phyloP scores from a whole-genome alignment of 2,329 filamentous ascomycete species.

The Colletotrichum godetiae region DNA sequence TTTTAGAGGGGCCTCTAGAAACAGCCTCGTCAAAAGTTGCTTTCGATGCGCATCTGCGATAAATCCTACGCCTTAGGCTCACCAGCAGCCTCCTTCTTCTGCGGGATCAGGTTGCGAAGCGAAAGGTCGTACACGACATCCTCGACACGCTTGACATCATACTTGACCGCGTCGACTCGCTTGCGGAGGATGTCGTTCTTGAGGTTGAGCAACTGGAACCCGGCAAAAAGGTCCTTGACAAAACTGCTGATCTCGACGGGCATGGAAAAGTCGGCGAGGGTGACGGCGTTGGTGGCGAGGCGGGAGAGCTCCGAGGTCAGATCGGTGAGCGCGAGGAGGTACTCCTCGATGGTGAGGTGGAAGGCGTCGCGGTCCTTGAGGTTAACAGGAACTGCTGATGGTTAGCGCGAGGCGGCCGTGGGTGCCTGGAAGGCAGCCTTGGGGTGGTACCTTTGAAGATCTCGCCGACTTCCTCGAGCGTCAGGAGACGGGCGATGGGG shows the following conservation, averaged over 20 bases:
- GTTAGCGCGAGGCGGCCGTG: not conserved
- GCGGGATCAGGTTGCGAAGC: slow-evolving; percentile 81
- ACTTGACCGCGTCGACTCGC: slow-evolving; percentile 93
- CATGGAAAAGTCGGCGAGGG: slow-evolving; percentile 86
- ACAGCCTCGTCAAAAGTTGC: no score
- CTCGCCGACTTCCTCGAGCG: slow-evolving; percentile 86
- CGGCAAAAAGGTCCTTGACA: slow-evolving; percentile 94
- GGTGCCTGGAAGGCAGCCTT: not conserved
- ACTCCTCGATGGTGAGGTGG: slow-evolving; percentile 97
- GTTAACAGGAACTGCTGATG: slow-evolving; percentile 81
- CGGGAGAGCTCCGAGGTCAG: slow-evolving; percentile 92
- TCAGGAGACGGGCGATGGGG: slow-evolving; percentile 76
- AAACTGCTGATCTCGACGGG: slow-evolving; percentile 91
- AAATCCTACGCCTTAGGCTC: not conserved
- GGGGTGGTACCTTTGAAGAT: slow-evolving; percentile 73
- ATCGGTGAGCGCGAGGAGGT: slow-evolving; percentile 87
- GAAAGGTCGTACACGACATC: slow-evolving; percentile 97
- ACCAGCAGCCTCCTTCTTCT: slow-evolving; percentile 19
- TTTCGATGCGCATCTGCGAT: not conserved
- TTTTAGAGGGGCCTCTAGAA: not conserved
- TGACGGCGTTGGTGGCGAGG: slow-evolving; percentile 94
- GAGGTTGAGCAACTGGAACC: slow-evolving; percentile 96
- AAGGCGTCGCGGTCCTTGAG: slow-evolving; percentile 90
- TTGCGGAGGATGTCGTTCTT: slow-evolving; percentile 95
- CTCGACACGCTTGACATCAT: slow-evolving; percentile 97